Evolutionary conservation across 805 yeast species (phyloP).

Genomic region (Candida coquimbonensis): DNA sequence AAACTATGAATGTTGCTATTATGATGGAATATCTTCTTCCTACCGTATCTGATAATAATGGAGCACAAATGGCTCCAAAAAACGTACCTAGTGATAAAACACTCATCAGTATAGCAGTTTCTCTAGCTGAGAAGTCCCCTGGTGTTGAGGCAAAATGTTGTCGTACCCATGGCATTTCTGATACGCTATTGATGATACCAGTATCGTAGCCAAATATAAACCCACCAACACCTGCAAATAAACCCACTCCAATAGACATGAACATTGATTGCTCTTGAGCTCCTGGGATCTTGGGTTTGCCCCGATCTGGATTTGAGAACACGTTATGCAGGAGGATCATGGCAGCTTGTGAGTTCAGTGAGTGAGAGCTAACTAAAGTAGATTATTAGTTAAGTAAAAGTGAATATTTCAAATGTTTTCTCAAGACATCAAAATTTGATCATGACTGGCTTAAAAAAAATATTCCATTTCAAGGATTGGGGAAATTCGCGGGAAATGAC

Average conservation of each 20-base stretch:
- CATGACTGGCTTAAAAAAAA: neutral
- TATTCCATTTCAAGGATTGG: no score
- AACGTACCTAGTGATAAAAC: slow-evolving; percentile 80
- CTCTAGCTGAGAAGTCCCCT: slow-evolving; percentile 45
- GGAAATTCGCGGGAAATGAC: no score
- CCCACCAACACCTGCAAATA: slow-evolving; percentile 87
- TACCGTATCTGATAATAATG: slow-evolving; percentile 56
- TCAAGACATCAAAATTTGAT: no score
- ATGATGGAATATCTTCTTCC: slow-evolving; percentile 70
- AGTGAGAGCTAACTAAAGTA: no score
- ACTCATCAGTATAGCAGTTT: slow-evolving; percentile 68
- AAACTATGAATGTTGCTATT: slow-evolving; percentile 51
- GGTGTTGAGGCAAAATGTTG: slow-evolving; percentile 44
- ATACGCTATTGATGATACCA: slow-evolving; percentile 71
- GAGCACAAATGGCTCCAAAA: slow-evolving; percentile 54
- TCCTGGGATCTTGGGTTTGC: slow-evolving; percentile 14
- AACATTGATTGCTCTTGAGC: slow-evolving; percentile 40
- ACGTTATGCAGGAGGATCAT: slow-evolving; percentile 15
- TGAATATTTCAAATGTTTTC: no score
- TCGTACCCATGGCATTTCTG: slow-evolving; percentile 69
- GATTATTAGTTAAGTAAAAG: no score
- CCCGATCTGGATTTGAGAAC: slow-evolving; percentile 12
- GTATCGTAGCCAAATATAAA: slow-evolving; percentile 88
- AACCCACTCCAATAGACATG: slow-evolving; percentile 68
- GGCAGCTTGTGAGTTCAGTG: neutral